Evolutionary conservation across 1,139 yeast genomes (phyloP).

Genomic region (Sporopachydermia cereana): DNA sequence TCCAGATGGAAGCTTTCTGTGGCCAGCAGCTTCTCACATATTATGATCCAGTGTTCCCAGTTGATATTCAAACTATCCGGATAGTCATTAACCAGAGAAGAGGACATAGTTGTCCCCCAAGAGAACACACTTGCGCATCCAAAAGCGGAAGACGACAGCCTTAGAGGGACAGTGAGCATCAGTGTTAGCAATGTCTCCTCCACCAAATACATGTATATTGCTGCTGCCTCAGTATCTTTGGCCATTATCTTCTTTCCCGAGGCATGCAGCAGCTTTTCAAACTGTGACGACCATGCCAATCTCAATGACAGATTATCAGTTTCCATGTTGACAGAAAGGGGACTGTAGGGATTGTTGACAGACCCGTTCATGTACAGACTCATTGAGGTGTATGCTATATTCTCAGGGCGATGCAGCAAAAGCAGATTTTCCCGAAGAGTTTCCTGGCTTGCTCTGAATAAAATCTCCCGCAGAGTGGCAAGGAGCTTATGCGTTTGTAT

Average conservation of each 20-base stretch:
- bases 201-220: not conserved
- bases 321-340: too few species aligned
- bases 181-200: not conserved
- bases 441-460: conserved; percentile 20
- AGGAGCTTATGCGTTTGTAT: conserved; percentile 19
- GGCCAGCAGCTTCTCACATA: not conserved
- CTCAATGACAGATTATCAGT: too few species aligned
- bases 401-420: not conserved
- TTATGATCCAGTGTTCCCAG: not conserved
- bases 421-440: not conserved
- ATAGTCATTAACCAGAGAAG: not conserved
- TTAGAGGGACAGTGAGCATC: not conserved
- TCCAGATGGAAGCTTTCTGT: conserved; percentile 2
- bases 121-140: not conserved
- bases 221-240: not conserved
- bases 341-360: conserved; percentile 6
- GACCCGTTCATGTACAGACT: too few species aligned
- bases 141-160: not conserved
- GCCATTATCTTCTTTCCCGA: not conserved
- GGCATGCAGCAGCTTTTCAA: not conserved
- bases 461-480: conserved; percentile 23
- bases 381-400: too few species aligned
- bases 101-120: not conserved
- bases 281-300: not conserved
- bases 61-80: not conserved